A percentile compares a stretch with the other conserved stretches of the same genome.
Evolutionary conservation across 108 stramenopile species (phyloP).

Genomic region (Stephanodiscus minutulus): DNA sequence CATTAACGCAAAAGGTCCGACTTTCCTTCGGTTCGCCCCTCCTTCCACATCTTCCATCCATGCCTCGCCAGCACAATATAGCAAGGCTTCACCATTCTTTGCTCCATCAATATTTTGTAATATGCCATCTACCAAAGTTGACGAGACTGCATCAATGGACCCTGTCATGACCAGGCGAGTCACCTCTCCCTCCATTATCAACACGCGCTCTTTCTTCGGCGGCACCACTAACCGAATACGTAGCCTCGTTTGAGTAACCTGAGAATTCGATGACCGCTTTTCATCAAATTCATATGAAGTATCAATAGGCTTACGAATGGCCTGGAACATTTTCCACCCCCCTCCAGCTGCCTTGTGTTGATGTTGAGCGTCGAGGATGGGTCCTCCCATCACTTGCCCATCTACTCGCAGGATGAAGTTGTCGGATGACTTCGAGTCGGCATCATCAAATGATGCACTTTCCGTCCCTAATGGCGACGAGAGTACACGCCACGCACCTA

Average conservation of each 20-base stretch:
- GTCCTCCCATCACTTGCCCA: conserved; percentile 76
- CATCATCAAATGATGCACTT: conserved; percentile 16
- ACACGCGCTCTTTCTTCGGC: conserved; percentile 69
- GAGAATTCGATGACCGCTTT: conserved; percentile 5
- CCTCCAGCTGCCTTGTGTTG: conserved; percentile 81
- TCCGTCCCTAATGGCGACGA: conserved; percentile 64
- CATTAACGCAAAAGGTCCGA: conserved; percentile 68
- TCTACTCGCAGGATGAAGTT: conserved; percentile 78
- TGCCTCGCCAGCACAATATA: conserved; percentile 53
- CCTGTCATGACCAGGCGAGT: conserved; percentile 32
- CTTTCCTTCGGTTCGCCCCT: conserved; percentile 58
- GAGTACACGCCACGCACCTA: conserved; percentile 74
- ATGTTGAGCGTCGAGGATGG: conserved; percentile 67
- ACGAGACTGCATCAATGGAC: conserved; percentile 20
- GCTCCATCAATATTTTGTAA: conserved; percentile 11
- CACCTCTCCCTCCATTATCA: conserved; percentile 78
- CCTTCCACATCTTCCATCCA: conserved; percentile 72
- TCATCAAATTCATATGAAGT: conserved; percentile 29
- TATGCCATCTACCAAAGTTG: conserved; percentile 41
- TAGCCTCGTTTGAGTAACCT: conserved; percentile 45
- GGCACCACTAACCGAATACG: conserved; percentile 79
- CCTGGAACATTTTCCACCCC: conserved; percentile 71
- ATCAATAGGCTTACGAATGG: conserved; percentile 26
- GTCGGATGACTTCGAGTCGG: conserved; percentile 45
- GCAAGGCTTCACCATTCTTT: conserved; percentile 27